Conservation (phyloP, 177 flowering plant species). For the Vitis hybrid region DNA sequence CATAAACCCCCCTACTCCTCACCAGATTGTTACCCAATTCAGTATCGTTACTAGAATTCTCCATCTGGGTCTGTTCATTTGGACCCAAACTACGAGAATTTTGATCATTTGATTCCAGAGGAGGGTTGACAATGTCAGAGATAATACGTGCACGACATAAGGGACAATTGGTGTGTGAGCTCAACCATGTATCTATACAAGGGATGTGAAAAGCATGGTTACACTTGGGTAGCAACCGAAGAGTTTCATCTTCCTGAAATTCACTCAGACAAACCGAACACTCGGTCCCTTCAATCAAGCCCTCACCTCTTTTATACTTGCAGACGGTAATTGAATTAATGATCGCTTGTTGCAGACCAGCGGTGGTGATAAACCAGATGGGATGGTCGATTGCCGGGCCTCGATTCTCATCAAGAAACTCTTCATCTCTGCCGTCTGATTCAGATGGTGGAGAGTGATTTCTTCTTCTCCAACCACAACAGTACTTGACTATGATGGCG, state of each 20-base stretch:
- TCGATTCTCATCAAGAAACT: constrained; percentile 28
- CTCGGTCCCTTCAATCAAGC: constrained; percentile 62
- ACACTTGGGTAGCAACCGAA: constrained; percentile 74
- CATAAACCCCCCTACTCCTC: background rate
- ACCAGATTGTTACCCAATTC: constrained; percentile 11
- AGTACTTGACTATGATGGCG: constrained; percentile 25
- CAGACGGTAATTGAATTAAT: constrained; percentile 52
- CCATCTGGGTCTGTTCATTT: constrained; percentile 19
- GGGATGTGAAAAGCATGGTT: constrained; percentile 69
- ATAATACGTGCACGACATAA: constrained; percentile 65
- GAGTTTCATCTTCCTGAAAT: constrained; percentile 60
- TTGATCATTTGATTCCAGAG: constrained; percentile 5
- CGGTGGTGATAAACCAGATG: constrained; percentile 57
- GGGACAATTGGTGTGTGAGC: constrained; percentile 73
- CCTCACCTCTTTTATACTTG: constrained; percentile 54
- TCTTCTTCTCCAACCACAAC: constrained; percentile 15
- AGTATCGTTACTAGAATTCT: constrained; percentile 15
- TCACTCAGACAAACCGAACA: constrained; percentile 74
- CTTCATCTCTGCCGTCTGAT: constrained; percentile 22
- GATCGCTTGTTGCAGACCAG: constrained; percentile 54
- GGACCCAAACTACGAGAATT: constrained; percentile 10
- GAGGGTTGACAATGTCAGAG: constrained; percentile 1
- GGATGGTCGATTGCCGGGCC: constrained; percentile 41
- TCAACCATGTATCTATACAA: constrained; percentile 78
- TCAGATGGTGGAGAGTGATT: constrained; percentile 1